Evolutionary conservation across 306 rosid species (phyloP).

Genomic region (Dryas octopetala): DNA sequence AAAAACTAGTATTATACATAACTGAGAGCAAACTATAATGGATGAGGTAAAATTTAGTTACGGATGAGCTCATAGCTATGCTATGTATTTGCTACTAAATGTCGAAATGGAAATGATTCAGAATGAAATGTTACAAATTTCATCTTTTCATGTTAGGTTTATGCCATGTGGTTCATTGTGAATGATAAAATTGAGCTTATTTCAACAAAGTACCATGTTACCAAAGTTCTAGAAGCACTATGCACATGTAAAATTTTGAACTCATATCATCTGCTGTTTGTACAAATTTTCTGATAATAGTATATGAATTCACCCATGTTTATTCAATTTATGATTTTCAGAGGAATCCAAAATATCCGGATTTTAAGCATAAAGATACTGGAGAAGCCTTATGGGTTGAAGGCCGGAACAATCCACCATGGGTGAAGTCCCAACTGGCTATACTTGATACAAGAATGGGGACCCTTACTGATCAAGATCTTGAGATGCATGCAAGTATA

Average conservation of each 20-base stretch:
- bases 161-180: neutral
- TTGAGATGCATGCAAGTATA: constrained; percentile 41
- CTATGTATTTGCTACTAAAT: neutral
- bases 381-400: constrained; percentile 95
- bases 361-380: constrained; percentile 91
- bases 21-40: neutral
- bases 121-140: neutral
- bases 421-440: constrained; percentile 87
- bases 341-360: constrained; percentile 89
- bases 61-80: no score
- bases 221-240: neutral
- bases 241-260: neutral
- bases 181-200: neutral
- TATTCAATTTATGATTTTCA: constrained; percentile 30
- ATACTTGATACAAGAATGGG: constrained; percentile 70
- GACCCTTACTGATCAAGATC: constrained; percentile 41
- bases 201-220: neutral
- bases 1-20: neutral
- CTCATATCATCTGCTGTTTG: neutral
- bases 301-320: neutral
- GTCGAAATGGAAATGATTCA: neutral
- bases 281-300: neutral
- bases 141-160: neutral
- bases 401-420: constrained; percentile 71
- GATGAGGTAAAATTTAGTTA: neutral